Evolutionary conservation across 192 early-diverging fungal genomes (phyloP), one percentile per base, ranked within the genome.

Genomic region (Podila horticola): DNA sequence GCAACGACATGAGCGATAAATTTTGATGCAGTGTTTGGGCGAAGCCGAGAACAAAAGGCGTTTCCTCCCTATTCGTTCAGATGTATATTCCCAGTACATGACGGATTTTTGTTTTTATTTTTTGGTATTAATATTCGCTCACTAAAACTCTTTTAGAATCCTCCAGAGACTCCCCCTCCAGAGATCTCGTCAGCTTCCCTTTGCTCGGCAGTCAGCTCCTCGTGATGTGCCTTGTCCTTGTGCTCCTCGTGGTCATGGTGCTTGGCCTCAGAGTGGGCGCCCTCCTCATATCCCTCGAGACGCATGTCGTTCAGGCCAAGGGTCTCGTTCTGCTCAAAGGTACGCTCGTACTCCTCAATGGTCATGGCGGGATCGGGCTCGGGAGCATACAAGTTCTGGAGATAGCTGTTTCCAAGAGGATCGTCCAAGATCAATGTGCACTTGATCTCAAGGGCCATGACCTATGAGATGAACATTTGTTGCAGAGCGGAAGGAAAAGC

Each of bases 321-420:
- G 30, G 82, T 79, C 74, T 98, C 97, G 76, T 98, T 96, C 71
- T 95, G 90, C 52, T 97, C 95, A 85, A 88, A 94, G 2, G 91
- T 92, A 63, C 97, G 91, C 67, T 96, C 92, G 68, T 96, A 98
- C 17, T 88, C 87, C 73, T 94, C 94, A 57, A 89, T 89, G 8
- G 75, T 88, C 97, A 98, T 98, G 73, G 96, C 94, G n/a, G 97
- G 97, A 71, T 98, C 97, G 11, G 88, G 84, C 74, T 97, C 97
- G 24, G 97, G 97, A 20, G 97, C 97, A 81, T 97, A 97, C 52
- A 93, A 82, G 89, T 97, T 98, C 84, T 95, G 94, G 57, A 95
- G 84, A 75, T 95, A 94, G n/a, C 92, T 93, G 84, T 98, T 97
- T 20, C 91, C 86, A 58, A 97, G 86, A 26, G 97, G 97, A 72